Percentiles rank a stretch among this genome's conserved stretches.
Conservation (phyloP, 306 rosid species). For the Mimosa bimucronata region DNA sequence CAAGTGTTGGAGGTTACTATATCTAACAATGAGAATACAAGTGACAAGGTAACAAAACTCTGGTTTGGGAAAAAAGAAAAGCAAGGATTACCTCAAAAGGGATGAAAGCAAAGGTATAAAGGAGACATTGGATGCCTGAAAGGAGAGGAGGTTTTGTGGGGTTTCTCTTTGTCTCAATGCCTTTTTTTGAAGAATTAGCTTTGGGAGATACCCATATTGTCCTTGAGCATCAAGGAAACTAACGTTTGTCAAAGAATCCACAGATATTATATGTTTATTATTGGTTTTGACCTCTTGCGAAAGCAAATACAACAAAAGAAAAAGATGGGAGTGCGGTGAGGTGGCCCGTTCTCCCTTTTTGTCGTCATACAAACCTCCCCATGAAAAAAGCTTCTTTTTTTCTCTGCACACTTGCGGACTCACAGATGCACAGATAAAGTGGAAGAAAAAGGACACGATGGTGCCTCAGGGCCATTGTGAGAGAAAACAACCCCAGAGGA, state of each 20-base stretch:
- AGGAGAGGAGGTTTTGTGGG: constrained; percentile 73
- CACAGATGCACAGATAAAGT: not conserved
- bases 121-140: constrained; percentile 89
- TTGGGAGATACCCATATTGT: constrained; percentile 71
- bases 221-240: constrained; percentile 65
- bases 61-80: constrained; percentile 46
- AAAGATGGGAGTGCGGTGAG: constrained; percentile 49
- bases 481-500: constrained; percentile 5
- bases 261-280: constrained; percentile 40
- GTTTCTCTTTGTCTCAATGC: constrained; percentile 74
- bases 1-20: constrained; percentile 27
- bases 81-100: constrained; percentile 76
- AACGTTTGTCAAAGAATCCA: constrained; percentile 95
- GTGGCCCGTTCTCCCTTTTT: constrained; percentile 59
- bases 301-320: constrained; percentile 53
- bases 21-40: constrained; percentile 45
- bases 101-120: constrained; percentile 74
- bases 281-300: constrained; percentile 62
- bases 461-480: not conserved
- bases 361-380: constrained; percentile 57
- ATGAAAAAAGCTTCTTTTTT: constrained; percentile 51
- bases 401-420: constrained; percentile 42
- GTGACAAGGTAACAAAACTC: constrained; percentile 47
- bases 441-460: constrained; percentile 8
- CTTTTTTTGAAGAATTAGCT: constrained; percentile 54